A percentile compares a stretch with the other conserved stretches of the same genome.
Evolutionary conservation across 2,329 filamentous ascomycete species (phyloP).

Genomic region (Cytospora mali): DNA sequence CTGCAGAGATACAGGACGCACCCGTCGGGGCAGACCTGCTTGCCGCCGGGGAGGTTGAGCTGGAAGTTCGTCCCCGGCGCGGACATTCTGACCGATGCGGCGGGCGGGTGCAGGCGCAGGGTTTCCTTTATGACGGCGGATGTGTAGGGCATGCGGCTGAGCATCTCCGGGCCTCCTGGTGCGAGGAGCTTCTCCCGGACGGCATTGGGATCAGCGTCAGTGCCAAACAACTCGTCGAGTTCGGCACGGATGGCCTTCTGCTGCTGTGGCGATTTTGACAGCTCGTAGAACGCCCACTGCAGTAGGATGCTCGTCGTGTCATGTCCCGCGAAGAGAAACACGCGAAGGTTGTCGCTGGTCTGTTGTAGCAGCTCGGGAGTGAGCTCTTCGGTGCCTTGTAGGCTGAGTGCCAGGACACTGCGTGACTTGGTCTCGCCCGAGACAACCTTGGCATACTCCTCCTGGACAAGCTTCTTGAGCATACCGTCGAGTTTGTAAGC

Average conservation of each 20-base stretch:
- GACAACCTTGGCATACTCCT: slow-evolving; percentile 16
- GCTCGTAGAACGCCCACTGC: slow-evolving; percentile 42
- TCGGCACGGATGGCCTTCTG: slow-evolving; percentile 39
- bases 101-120: slow-evolving; percentile 32
- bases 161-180: slow-evolving; percentile 35
- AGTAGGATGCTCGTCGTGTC: slow-evolving; percentile 44
- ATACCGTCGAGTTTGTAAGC: slow-evolving; percentile 20
- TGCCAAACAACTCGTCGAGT: slow-evolving; percentile 40
- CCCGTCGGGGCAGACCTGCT: slow-evolving; percentile 38
- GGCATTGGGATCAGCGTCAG: slow-evolving; percentile 33
- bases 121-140: slow-evolving; percentile 25
- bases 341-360: slow-evolving; percentile 42
- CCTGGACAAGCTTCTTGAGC: slow-evolving; percentile 14
- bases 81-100: slow-evolving; percentile 36
- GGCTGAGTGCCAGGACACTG: slow-evolving; percentile 40
- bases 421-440: slow-evolving; percentile 27
- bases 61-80: slow-evolving; percentile 35
- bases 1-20: slow-evolving; percentile 40
- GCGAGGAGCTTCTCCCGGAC: slow-evolving; percentile 35
- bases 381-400: slow-evolving; percentile 36
- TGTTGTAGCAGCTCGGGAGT: slow-evolving; percentile 35
- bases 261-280: slow-evolving; percentile 37
- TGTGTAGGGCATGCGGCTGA: slow-evolving; percentile 36
- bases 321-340: slow-evolving; percentile 46
- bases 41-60: slow-evolving; percentile 35